Conservation (phyloP, 2,329 filamentous ascomycete genomes). For the Gaeumannomyces sp. region DNA sequence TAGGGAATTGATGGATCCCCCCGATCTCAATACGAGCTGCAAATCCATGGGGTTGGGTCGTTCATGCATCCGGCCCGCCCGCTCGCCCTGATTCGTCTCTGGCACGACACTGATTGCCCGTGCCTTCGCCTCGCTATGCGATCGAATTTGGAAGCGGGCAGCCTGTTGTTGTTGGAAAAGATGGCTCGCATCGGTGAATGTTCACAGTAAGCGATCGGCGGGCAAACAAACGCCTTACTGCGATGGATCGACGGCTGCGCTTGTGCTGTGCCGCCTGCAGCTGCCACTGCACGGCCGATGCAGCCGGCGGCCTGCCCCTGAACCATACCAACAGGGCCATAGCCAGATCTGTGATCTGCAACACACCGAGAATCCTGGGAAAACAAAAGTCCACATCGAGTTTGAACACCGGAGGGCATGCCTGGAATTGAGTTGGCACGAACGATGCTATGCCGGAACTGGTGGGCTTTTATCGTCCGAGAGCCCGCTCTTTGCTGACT, state of each 20-base stretch:
- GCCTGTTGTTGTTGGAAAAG: neutral
- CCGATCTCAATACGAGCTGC: slow-evolving; percentile 1
- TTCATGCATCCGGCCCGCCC: neutral
- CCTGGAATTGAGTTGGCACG: no score
- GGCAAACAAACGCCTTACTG: neutral
- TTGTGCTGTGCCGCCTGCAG: neutral
- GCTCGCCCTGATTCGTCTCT: neutral
- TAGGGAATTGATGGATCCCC: neutral
- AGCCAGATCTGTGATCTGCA: neutral
- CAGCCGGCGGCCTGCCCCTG: neutral
- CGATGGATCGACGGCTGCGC: neutral
- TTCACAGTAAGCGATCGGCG: no score
- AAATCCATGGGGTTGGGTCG: neutral
- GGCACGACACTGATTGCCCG: neutral
- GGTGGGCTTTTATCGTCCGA: neutral
- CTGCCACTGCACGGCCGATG: neutral
- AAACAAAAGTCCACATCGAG: neutral
- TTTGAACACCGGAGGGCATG: no score
- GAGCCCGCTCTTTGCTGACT: neutral
- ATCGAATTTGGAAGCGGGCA: neutral
- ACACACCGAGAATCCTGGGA: neutral
- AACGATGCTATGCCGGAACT: neutral
- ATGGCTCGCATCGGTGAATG: no score
- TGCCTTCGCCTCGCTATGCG: no score
- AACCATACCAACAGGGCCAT: neutral